Conservation (phyloP, 345 rosid genomes). For the Ailanthus altissimus region DNA sequence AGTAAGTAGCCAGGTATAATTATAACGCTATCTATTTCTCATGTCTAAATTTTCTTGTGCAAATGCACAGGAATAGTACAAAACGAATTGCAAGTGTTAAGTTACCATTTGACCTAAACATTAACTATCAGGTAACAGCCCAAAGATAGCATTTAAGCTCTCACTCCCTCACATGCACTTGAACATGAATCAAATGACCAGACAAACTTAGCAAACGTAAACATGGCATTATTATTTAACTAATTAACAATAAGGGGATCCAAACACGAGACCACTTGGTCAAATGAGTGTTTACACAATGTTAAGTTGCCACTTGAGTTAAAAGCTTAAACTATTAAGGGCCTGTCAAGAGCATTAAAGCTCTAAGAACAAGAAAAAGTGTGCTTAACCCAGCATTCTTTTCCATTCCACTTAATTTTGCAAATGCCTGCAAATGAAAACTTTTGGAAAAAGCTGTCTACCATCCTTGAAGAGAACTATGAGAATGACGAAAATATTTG, state of each 20-base stretch:
- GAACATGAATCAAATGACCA: not conserved
- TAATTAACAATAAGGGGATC: not conserved
- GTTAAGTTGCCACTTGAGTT: not conserved
- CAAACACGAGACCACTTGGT: not conserved
- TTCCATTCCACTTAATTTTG: not conserved
- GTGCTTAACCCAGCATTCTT: not conserved
- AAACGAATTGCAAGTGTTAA: constrained; percentile 6
- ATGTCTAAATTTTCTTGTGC: not conserved
- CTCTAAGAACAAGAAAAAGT: not conserved
- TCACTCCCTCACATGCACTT: not conserved
- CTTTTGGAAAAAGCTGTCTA: not conserved
- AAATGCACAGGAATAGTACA: not conserved
- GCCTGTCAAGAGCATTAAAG: not conserved
- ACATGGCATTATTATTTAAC: not conserved
- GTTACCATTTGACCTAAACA: not conserved
- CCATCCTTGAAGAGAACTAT: not conserved
- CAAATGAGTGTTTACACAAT: not conserved
- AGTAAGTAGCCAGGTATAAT: not conserved
- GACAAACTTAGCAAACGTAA: not conserved
- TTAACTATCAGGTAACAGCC: not conserved
- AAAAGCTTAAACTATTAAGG: not conserved
- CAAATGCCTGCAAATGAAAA: not conserved
- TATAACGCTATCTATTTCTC: not conserved
- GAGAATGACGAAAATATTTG: not conserved
- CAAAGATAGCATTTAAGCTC: too few species aligned